Conservation (phyloP, 805 yeast genomes). For the Danielia oregonensis region DNA sequence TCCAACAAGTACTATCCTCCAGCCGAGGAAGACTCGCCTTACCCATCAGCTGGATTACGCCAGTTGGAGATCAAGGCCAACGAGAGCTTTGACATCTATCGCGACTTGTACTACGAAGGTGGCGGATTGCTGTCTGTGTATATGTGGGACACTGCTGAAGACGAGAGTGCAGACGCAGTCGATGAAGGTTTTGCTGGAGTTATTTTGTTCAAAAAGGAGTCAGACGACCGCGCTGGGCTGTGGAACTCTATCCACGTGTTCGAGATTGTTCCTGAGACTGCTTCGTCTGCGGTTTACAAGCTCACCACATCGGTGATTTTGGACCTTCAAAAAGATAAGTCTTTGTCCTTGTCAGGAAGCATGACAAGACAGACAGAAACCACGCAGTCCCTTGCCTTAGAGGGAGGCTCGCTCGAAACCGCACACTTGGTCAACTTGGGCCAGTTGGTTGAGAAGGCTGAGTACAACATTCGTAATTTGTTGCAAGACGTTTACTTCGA, state of each 20-base stretch:
- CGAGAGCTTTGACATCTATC: constrained; percentile 85
- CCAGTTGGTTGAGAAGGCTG: constrained; percentile 79
- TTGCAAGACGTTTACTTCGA: constrained; percentile 94
- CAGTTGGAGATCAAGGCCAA: constrained; percentile 77
- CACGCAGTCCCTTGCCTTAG: constrained; percentile 37
- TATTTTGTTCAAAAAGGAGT: constrained; percentile 72
- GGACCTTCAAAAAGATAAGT: constrained; percentile 43
- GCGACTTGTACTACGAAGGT: constrained; percentile 94
- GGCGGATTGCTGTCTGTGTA: constrained; percentile 81
- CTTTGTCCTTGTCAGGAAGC: constrained; percentile 65
- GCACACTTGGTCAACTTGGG: constrained; percentile 89
- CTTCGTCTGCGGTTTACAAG: constrained; percentile 49
- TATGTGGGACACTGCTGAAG: constrained; percentile 82
- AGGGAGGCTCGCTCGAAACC: constrained; percentile 41
- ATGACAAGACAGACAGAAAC: constrained; percentile 80
- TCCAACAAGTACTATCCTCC: constrained; percentile 65
- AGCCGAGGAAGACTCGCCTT: constrained; percentile 53
- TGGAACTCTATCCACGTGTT: constrained; percentile 97
- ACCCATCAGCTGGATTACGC: constrained; percentile 64
- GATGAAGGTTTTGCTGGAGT: constrained; percentile 83
- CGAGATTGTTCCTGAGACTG: constrained; percentile 53
- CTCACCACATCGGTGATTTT: constrained; percentile 86
- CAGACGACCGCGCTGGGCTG: constrained; percentile 47
- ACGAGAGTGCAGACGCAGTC: constrained; percentile 33
- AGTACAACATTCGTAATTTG: constrained; percentile 78